Evolutionary conservation across 441 rosid species (phyloP), one percentile per base, ranked within the genome.

Genomic region (Aleurites moluccanus): DNA sequence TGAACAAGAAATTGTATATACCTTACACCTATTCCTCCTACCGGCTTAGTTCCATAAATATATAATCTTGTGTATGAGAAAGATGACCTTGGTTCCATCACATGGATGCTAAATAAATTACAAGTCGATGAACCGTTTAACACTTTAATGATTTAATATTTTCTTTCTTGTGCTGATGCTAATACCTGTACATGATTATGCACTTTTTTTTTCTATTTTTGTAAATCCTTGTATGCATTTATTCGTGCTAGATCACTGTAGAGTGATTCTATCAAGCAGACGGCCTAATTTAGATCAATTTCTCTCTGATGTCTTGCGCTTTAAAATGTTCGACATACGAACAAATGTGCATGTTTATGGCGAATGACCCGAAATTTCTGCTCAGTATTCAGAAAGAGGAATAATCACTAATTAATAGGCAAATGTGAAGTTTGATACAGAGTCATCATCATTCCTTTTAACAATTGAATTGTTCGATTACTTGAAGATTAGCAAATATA

Each of bases 401-500:
- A 33, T 33, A 3, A 33, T 33, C 3, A n/a, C n/a, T n/a, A n/a
- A n/a, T n/a, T n/a, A 33, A 4, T 4, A 33, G 38, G 38, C 38
- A 4, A 35, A 35, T 35, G 38, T 35, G 4, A 7, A 35, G 38
- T 35, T 35, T 35, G 6, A 35, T 4, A n/a, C n/a, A 35, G 38
- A 4, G 38, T 35, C 6, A 5, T 35, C 38, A 35, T 35, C n/a
- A n/a, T n/a, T n/a, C 7, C 38, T 3, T 35, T 30, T 30, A 30
- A 1, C 33, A 3, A 1, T 78, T 97, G 33, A 30, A n/a, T n/a
- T n/a, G n/a, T 35, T 78, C 98, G n/a, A n/a, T n/a, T n/a, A n/a
- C n/a, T n/a, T n/a, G n/a, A n/a, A n/a, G n/a, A n/a, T n/a, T n/a
- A n/a, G n/a, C n/a, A n/a, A n/a, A n/a, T n/a, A n/a, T n/a, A n/a